Conservation (phyloP, 306 rosid genomes). For the Prunus kanzakura region DNA sequence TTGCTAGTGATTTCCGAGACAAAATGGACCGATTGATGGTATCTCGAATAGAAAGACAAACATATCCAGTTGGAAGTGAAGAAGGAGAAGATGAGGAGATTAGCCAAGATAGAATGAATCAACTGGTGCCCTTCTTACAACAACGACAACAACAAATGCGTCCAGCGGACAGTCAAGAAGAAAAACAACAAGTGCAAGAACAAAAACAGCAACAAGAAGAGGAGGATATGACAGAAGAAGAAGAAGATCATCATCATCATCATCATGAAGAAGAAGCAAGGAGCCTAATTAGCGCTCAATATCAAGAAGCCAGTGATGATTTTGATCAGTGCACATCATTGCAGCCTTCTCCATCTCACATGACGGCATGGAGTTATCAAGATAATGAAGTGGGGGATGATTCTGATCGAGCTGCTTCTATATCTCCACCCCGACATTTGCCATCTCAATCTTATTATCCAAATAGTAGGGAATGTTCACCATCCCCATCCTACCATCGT, state of each 20-base stretch:
- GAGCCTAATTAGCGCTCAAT: slow-evolving; percentile 33
- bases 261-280: slow-evolving; percentile 30
- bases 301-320: slow-evolving; percentile 44
- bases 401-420: slow-evolving; percentile 41
- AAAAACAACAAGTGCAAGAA: slow-evolving; percentile 13
- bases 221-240: slow-evolving; percentile 13
- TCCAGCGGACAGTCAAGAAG: background rate
- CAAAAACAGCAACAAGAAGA: slow-evolving; percentile 33
- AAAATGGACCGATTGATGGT: slow-evolving; percentile 70
- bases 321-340: slow-evolving; percentile 48
- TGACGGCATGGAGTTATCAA: slow-evolving; percentile 60
- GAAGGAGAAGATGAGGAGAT: slow-evolving; percentile 19
- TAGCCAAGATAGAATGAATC: background rate
- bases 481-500: background rate
- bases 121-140: slow-evolving; percentile 3
- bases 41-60: slow-evolving; percentile 50
- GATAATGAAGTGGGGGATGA: slow-evolving; percentile 66
- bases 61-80: slow-evolving; percentile 21
- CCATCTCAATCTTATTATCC: background rate
- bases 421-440: slow-evolving; percentile 19
- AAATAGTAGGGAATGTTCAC: background rate
- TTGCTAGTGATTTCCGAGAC: slow-evolving; percentile 62
- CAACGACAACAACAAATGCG: background rate
- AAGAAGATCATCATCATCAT: background rate
- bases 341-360: slow-evolving; percentile 39